These are phyloP conservation scores for Sungouiozyma ichnusensis DNA, from an alignment of 805 yeast genomes.

Conservation along the genomic window DNA sequence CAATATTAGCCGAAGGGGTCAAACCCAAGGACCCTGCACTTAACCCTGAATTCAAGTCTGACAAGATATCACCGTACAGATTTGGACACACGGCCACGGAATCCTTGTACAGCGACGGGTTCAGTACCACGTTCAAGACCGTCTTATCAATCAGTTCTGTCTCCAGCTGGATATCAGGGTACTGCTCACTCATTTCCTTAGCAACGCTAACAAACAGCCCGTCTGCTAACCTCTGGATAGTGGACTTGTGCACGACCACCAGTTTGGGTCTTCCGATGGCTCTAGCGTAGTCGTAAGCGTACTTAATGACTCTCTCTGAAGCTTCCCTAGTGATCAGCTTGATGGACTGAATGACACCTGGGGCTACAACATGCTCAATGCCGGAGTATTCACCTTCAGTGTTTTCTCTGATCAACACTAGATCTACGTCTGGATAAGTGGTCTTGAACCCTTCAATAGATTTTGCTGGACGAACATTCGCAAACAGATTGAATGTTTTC, in stretches of 20 bases:
- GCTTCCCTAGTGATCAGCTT: constrained; percentile 95
- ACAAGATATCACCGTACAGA: constrained; percentile 98
- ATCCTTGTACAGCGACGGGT: constrained; percentile 76
- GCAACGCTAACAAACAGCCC: constrained; percentile 93
- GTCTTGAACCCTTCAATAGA: constrained; percentile 90
- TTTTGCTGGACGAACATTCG: constrained; percentile 95
- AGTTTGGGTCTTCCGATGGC: constrained; percentile 80
- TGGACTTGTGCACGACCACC: constrained; percentile 93
- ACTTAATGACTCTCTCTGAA: constrained; percentile 91
- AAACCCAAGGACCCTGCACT: constrained; percentile 94
- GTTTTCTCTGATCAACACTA: constrained; percentile 96
- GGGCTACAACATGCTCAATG: constrained; percentile 94
- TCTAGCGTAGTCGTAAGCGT: constrained; percentile 94
- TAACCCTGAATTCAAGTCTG: constrained; percentile 93
- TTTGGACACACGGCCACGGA: constrained; percentile 96
- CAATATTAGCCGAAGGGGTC: constrained; percentile 99
- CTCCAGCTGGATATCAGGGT: constrained; percentile 77
- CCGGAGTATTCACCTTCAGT: constrained; percentile 99
- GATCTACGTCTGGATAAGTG: constrained; percentile 69
- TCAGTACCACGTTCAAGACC: constrained; percentile 77
- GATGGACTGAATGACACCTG: constrained; percentile 97
- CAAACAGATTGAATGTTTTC: constrained; percentile 91
- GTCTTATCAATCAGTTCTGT: constrained; percentile 93
- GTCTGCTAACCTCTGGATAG: constrained; percentile 96
- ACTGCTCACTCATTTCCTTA: constrained; percentile 78